Conservation (phyloP, 2,329 filamentous ascomycete genomes). For the Cladophialophora yegresii region DNA sequence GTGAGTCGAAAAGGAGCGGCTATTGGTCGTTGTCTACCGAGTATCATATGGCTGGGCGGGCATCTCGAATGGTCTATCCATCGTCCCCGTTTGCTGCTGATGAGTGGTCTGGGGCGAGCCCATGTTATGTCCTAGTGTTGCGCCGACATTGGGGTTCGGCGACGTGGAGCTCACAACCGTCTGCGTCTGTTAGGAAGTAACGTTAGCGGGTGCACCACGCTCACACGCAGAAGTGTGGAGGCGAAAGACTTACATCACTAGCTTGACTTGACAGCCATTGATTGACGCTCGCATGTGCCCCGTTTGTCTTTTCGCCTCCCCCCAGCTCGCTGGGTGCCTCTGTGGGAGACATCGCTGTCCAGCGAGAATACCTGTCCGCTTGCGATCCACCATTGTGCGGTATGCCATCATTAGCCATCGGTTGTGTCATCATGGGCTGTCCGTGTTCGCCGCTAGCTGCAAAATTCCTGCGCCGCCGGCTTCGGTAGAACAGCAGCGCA, state of each 20-base stretch:
- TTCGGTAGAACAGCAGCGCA: conserved; percentile 28
- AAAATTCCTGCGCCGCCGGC: conserved; percentile 18
- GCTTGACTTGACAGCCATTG: conserved; percentile 33
- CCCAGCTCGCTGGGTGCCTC: conserved; percentile 25
- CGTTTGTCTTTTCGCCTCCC: conserved; percentile 15
- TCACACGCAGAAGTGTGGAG: background rate
- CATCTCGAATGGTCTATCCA: conserved; percentile 31
- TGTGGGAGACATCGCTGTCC: conserved; percentile 30
- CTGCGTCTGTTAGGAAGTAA: conserved; percentile 6
- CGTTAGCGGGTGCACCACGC: conserved; percentile 4
- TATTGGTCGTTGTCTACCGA: conserved; percentile 1
- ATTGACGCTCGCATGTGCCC: conserved; percentile 24
- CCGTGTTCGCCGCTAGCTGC: conserved; percentile 2
- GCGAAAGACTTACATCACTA: conserved; percentile 26
- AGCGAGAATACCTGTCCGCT: conserved; percentile 26
- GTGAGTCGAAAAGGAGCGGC: background rate
- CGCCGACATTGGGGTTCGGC: conserved; percentile 14
- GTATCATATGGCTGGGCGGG: conserved; percentile 28
- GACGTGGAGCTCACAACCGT: conserved; percentile 22
- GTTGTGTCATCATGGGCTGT: conserved; percentile 11
- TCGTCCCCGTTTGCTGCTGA: conserved; percentile 10
- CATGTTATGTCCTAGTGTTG: conserved; percentile 16
- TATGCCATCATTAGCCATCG: conserved; percentile 4
- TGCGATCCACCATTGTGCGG: conserved; percentile 10
- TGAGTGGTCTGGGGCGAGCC: conserved; percentile 11